Evolutionary conservation across 768 basidiomycete genomes (phyloP), one percentile per base, ranked within the genome.

Genomic region (Russula sp.): DNA sequence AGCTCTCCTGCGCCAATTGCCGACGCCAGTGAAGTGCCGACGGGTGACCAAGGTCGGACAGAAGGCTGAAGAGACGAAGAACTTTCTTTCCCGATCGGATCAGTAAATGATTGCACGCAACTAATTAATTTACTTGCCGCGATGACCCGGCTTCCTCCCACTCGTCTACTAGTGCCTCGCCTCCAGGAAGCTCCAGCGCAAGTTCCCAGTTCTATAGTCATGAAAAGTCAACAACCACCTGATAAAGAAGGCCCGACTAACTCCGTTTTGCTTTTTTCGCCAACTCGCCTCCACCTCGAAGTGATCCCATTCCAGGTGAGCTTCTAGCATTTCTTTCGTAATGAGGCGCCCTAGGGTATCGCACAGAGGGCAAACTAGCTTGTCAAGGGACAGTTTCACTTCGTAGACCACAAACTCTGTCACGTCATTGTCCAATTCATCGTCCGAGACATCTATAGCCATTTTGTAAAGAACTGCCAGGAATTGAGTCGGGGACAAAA

Each of bases 311-410:
- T 69, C 60, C 27, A 87, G 63, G 68, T 87, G 85, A n/a, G 68
- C 75, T 32, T 68, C 69, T 1, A 87, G 71, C 75, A 80, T 77
- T 32, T 69, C 75, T 13, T 70, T 73, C 27, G 78, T 80, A 8
- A 66, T 53, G 50, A 87, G 82, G 9, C 40, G 45, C 27, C 72
- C 74, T 53, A 82, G 76, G 10, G 82, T 58, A 40, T 76, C 74
- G 66, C 85, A 87, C n/a, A 86, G 66, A 0, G 85, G 84, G 66
- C 85, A 87, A 45, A 71, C 45, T 77, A 80, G 83, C 2, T 71
- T 66, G 20, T 63, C 64, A 70, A 78, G 72, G 10, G 60, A 68
- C 14, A 73, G 72, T 54, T 66, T 68, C 54, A 72, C 70, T 11
- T 65, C 52, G 44, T 66, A 62, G 42, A 64, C 70, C 34, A 64